phyloP scores from a whole-genome alignment of 2,329 filamentous ascomycete genomes.

The Fusarium sp. region DNA sequence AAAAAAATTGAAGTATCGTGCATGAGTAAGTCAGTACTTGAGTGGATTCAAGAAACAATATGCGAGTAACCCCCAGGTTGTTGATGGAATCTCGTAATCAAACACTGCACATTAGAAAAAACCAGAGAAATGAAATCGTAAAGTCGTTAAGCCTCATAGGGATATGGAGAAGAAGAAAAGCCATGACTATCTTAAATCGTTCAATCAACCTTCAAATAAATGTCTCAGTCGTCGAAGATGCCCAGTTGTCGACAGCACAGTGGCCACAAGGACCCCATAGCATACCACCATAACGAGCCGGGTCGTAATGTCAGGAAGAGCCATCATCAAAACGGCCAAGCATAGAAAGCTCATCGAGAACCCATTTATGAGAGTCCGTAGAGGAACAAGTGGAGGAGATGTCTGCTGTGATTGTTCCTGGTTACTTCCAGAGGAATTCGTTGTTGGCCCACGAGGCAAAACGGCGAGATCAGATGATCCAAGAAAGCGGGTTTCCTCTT shows the following conservation, averaged over 20 bases:
- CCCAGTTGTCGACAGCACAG: slow-evolving; percentile 29
- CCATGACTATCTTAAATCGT: too few relatives aligned
- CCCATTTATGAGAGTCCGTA: slow-evolving; percentile 24
- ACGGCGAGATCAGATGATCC: slow-evolving; percentile 49
- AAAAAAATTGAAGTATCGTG: neutral
- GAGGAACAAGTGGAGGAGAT: slow-evolving; percentile 12
- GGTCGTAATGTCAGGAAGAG: slow-evolving; percentile 31
- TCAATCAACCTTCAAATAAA: slow-evolving; percentile 19
- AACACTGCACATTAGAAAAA: neutral
- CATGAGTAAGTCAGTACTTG: neutral
- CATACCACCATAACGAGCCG: slow-evolving; percentile 31
- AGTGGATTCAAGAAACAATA: neutral
- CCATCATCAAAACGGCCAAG: slow-evolving; percentile 26
- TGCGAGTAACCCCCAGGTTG: neutral
- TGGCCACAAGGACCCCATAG: slow-evolving; percentile 28
- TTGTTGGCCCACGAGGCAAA: slow-evolving; percentile 7
- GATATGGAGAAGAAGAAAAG: neutral
- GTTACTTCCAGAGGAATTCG: slow-evolving; percentile 10
- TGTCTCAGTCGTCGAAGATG: slow-evolving; percentile 29
- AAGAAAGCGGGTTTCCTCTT: slow-evolving; percentile 71
- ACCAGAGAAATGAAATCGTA: neutral
- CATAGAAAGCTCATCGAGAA: slow-evolving; percentile 36
- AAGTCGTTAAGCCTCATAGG: too few relatives aligned
- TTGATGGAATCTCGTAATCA: neutral
- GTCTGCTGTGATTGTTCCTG: slow-evolving; percentile 5